Evolutionary conservation across 2,329 filamentous ascomycete species (phyloP), one percentile per base, ranked within the genome.

Genomic region (Teratosphaeria gauchensis): DNA sequence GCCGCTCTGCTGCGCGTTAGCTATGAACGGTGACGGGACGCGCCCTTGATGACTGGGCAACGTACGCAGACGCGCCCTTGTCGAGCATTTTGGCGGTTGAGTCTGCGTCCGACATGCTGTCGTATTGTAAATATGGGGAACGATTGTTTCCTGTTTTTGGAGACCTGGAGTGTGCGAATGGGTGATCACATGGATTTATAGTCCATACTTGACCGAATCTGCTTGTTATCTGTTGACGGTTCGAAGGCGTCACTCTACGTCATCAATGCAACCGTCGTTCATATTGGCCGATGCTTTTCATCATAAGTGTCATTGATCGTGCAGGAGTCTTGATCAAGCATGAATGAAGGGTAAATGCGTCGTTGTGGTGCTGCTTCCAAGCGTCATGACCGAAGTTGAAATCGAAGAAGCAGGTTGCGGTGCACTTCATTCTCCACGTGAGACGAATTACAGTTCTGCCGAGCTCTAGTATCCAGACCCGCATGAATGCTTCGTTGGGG

Each of bases 41-140:
- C 12, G 5, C 12, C n/a, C 42, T 21, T 9, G n/a, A 19, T 8
- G 42, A 4, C 42, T 48, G 19, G 16, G n/a, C 12, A 8, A 51
- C 62, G 9, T 63, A 66, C 65, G 65, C 54, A 31, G 64, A 64
- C 11, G 66, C 66, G 42, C 66, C 67, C 35, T 56, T 52, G 58
- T 68, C 65, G 56, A 68, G 60, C 33, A 62, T 64, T 56, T 63
- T 66, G 32, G 58, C 62, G 30, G 65, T 62, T 28, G 59, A 31
- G 59, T 69, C 66, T 38, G 66, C 66, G 66, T 68, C 66, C 58
- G 42, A 48, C 42, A 48, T 48, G 1, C 9, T 35, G 33, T 35
- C 2, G 2, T 35, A 35, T 48, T 48, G 42, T 19, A 9, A 21
- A 21, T 14, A 14, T 16, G 12, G 14, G 14, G 35, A 42, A 0